Conservation (phyloP, 129 eudicot species). For the Lactuca sativa region DNA sequence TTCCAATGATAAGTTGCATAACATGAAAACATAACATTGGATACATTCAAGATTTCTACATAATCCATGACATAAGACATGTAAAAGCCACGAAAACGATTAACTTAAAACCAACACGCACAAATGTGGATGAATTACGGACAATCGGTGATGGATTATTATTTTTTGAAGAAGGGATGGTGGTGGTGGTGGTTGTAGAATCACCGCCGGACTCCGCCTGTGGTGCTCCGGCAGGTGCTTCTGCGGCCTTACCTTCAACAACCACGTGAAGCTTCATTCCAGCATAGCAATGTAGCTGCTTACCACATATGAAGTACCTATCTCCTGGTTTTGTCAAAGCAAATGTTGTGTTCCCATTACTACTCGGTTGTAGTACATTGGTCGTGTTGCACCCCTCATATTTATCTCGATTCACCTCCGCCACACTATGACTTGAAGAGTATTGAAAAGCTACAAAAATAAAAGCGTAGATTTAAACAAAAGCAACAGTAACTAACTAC, state of each 20-base stretch:
- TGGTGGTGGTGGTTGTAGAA: constrained; percentile 39
- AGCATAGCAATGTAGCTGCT: constrained; percentile 60
- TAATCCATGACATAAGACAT: constrained; percentile 14
- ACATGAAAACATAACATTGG: neutral
- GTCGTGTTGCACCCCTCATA: constrained; percentile 61
- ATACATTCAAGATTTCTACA: constrained; percentile 8
- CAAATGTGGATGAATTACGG: constrained; percentile 37
- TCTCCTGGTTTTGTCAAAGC: constrained; percentile 53
- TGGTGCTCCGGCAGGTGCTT: constrained; percentile 53
- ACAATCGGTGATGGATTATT: constrained; percentile 38
- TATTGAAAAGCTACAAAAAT: constrained; percentile 57
- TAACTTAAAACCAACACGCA: constrained; percentile 18
- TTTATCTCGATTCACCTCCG: constrained; percentile 45
- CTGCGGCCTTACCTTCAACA: constrained; percentile 34
- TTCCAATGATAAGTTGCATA: neutral
- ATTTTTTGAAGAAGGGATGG: constrained; percentile 51
- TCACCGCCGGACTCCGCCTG: constrained; percentile 36
- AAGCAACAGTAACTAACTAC: neutral
- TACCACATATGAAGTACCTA: constrained; percentile 57
- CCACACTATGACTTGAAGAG: constrained; percentile 55
- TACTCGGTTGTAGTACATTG: constrained; percentile 51
- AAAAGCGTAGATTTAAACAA: neutral
- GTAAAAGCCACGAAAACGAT: constrained; percentile 26
- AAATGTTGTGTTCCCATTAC: constrained; percentile 67
- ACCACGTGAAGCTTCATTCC: constrained; percentile 73